Evolutionary conservation across 2,329 filamentous ascomycete genomes (phyloP).

Genomic region (Cercospora zeae-maydis): DNA sequence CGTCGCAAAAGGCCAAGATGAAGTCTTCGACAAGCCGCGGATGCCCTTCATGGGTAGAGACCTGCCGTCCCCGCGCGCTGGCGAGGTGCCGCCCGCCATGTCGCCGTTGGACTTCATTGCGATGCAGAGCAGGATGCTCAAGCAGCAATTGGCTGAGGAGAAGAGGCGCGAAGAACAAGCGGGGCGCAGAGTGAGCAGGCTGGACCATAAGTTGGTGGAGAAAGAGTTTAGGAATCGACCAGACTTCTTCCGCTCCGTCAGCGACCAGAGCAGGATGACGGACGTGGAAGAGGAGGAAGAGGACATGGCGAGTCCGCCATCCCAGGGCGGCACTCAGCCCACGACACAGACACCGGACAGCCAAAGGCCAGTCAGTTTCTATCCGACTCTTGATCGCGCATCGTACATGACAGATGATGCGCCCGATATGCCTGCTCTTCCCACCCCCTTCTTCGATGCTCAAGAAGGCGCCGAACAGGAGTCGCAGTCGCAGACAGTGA

Average conservation of each 20-base stretch:
- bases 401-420: conserved; percentile 18
- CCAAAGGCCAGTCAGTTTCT: conserved; percentile 36
- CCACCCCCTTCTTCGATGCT: conserved; percentile 29
- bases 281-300: conserved; percentile 41
- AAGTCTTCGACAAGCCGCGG: conserved; percentile 28
- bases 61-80: conserved; percentile 49
- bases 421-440: conserved; percentile 18
- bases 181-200: conserved; percentile 76
- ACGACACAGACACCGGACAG: conserved; percentile 30
- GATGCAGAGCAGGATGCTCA: conserved; percentile 81
- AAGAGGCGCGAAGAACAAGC: conserved; percentile 67
- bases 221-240: conserved; percentile 75
- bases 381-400: conserved; percentile 33
- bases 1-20: background rate
- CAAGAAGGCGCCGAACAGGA: conserved; percentile 18
- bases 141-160: conserved; percentile 53
- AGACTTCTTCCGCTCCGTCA: conserved; percentile 77
- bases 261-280: conserved; percentile 44
- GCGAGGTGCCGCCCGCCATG: conserved; percentile 74
- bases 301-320: conserved; percentile 43
- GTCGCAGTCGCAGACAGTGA: conserved; percentile 6
- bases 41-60: conserved; percentile 32
- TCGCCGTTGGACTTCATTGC: conserved; percentile 96
- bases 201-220: conserved; percentile 77
- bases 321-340: conserved; percentile 7